Evolutionary conservation across 2,329 filamentous ascomycete genomes (phyloP).

Genomic region (Alternaria viburni): DNA sequence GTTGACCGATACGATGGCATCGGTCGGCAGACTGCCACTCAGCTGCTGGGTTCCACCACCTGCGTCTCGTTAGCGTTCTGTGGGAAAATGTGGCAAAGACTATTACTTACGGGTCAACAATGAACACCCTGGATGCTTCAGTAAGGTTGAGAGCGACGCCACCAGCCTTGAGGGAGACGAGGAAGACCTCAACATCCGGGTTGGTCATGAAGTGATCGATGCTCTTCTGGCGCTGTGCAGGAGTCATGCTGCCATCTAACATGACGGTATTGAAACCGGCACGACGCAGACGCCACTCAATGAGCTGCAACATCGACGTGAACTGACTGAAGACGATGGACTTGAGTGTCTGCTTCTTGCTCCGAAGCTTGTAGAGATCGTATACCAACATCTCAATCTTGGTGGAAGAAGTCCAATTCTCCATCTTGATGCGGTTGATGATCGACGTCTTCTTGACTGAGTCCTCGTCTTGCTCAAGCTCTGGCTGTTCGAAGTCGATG

Average conservation of each 20-base stretch:
- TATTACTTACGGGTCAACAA: conserved; percentile 84
- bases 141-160: conserved; percentile 95
- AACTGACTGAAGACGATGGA: conserved; percentile 98
- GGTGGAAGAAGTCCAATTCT: conserved; percentile 96
- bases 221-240: conserved; percentile 86
- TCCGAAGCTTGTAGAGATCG: conserved; percentile 88
- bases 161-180: conserved; percentile 94
- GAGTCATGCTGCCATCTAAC: conserved; percentile 97
- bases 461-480: conserved; percentile 89
- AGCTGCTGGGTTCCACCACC: conserved; percentile 99
- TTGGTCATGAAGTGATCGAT: conserved; percentile 98
- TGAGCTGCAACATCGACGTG: conserved; percentile 94
- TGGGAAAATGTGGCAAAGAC: neutral
- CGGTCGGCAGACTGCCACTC: conserved; percentile 96
- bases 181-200: conserved; percentile 89
- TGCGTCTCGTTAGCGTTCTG: conserved; percentile 49
- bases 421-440: conserved; percentile 98
- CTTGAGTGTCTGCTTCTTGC: conserved; percentile 91
- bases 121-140: conserved; percentile 93
- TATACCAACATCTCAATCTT: conserved; percentile 98
- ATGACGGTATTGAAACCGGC: conserved; percentile 99
- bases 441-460: conserved; percentile 94
- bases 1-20: conserved; percentile 90
- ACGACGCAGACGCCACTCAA: conserved; percentile 93
- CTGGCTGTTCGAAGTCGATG: conserved; percentile 93